These are phyloP conservation scores for Astrothelium macrocarpum DNA, from an alignment of 495 filamentous ascomycete species.

Conservation along the genomic window DNA sequence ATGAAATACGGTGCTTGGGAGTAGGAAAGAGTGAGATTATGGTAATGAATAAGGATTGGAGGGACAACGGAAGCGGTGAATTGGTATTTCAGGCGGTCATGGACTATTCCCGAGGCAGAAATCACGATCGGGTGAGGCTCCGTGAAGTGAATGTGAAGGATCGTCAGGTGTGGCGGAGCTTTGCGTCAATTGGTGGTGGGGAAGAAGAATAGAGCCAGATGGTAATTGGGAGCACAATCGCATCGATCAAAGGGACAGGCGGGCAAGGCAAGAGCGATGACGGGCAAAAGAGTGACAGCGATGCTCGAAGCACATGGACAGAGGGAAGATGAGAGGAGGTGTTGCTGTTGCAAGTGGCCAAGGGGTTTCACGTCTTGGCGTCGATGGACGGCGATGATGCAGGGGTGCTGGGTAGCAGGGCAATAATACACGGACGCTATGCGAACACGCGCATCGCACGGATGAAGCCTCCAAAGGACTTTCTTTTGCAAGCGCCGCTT, in stretches of 20 bases:
- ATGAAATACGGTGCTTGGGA: neutral
- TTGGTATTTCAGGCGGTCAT: neutral
- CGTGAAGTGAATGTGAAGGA: neutral
- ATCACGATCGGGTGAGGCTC: neutral
- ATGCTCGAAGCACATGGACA: neutral
- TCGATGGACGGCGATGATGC: neutral
- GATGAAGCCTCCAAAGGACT: too few species aligned
- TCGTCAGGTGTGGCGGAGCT: neutral
- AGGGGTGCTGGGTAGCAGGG: neutral
- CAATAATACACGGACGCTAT: constrained; percentile 1
- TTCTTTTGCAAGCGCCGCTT: too few species aligned
- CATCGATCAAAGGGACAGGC: neutral
- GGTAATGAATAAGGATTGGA: neutral
- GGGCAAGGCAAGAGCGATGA: neutral
- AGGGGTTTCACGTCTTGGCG: neutral
- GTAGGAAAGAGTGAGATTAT: neutral
- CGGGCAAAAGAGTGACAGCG: neutral
- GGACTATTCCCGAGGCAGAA: neutral
- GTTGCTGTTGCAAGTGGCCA: constrained; percentile 4
- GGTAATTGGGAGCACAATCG: neutral
- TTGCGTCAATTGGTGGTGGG: neutral
- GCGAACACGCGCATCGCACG: neutral
- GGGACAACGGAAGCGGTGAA: neutral
- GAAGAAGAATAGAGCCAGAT: neutral
- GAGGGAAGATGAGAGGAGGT: neutral